phyloP scores from a whole-genome alignment of 2,329 filamentous ascomycete species.

The Cordyceps javanica region DNA sequence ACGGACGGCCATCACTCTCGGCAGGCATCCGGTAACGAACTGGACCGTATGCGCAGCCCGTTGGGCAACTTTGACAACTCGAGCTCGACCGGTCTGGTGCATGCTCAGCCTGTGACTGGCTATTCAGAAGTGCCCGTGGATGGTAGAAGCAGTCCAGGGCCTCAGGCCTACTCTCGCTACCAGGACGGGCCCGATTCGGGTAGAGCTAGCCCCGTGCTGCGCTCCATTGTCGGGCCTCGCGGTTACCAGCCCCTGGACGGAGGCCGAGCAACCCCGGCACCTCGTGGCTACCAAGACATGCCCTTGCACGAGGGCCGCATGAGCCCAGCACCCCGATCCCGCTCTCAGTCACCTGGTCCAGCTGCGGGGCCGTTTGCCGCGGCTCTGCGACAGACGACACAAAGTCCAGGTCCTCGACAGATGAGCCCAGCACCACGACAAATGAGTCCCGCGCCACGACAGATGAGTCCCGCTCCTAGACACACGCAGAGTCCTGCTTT shows the following conservation, averaged over 20 bases:
- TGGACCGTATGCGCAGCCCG: conserved; percentile 36
- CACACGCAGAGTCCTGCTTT: conserved; percentile 12
- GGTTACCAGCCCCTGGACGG: conserved; percentile 1
- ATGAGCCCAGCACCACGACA: conserved; percentile 52
- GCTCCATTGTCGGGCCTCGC: background rate
- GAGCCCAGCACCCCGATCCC: conserved; percentile 2
- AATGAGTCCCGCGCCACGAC: conserved; percentile 28
- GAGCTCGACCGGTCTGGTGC: conserved; percentile 47
- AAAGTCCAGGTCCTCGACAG: conserved; percentile 16
- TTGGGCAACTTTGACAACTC: conserved; percentile 47
- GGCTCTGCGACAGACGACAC: background rate
- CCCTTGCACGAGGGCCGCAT: background rate
- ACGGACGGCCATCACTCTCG: background rate
- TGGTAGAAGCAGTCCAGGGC: conserved; percentile 17
- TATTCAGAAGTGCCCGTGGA: conserved; percentile 18
- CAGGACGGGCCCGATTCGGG: background rate
- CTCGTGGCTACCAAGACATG: background rate
- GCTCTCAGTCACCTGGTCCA: conserved; percentile 6
- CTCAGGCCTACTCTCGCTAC: background rate
- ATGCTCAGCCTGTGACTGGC: conserved; percentile 36
- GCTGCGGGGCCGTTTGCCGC: conserved; percentile 21
- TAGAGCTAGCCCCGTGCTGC: background rate
- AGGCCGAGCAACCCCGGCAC: background rate
- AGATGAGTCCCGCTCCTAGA: conserved; percentile 14
- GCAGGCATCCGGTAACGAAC: conserved; percentile 11